These are phyloP conservation scores for Coemansia sp. DNA, from an alignment of 192 early-diverging fungal genomes.

Conservation along the genomic window DNA sequence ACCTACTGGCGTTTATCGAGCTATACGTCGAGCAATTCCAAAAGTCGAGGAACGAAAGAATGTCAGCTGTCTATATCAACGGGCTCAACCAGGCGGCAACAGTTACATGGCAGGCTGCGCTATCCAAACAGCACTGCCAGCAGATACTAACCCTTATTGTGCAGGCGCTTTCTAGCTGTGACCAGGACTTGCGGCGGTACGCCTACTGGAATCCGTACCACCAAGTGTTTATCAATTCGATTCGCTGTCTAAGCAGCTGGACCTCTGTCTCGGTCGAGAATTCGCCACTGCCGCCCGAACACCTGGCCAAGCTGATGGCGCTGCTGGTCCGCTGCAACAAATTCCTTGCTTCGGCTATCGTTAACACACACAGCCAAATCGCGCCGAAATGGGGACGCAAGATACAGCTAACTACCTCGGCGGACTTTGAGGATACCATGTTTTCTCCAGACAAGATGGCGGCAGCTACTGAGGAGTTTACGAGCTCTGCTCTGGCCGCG, in stretches of 20 bases:
- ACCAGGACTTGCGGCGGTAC: constrained; percentile 21
- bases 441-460: neutral
- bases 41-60: constrained; percentile 16
- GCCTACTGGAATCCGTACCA: constrained; percentile 40
- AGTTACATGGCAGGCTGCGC: constrained; percentile 20
- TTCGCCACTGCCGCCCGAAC: neutral
- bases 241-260: constrained; percentile 44
- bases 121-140: constrained; percentile 5
- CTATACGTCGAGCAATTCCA: constrained; percentile 27
- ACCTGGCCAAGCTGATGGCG: constrained; percentile 8
- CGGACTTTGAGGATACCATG: neutral
- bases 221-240: constrained; percentile 42
- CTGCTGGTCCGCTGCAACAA: constrained; percentile 34
- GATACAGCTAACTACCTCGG: constrained; percentile 22
- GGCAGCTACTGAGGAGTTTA: neutral
- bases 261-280: constrained; percentile 10
- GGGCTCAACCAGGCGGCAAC: constrained; percentile 29
- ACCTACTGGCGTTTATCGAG: constrained; percentile 20
- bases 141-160: constrained; percentile 14
- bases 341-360: constrained; percentile 9
- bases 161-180: constrained; percentile 22
- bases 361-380: neutral
- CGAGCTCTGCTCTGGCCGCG: neutral
- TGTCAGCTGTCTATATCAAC: constrained; percentile 22
- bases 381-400: constrained; percentile 11